Evolutionary conservation across 2,329 filamentous ascomycete genomes (phyloP).

Genomic region (Aspergillus sp.): DNA sequence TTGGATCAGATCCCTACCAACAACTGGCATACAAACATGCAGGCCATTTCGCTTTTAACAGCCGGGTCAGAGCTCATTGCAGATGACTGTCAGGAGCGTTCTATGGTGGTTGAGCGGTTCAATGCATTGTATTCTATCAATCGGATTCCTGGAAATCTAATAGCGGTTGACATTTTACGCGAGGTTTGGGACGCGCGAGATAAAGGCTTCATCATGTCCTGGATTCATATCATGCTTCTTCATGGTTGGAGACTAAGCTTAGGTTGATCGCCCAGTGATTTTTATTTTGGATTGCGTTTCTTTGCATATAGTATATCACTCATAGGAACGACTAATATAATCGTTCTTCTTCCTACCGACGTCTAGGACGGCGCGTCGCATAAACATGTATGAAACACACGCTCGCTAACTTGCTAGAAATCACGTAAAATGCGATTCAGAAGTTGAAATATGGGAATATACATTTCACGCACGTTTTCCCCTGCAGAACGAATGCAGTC

Average conservation of each 20-base stretch:
- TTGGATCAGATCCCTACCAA: conserved; percentile 5
- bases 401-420: no score
- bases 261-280: no score
- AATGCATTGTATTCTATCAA: conserved; percentile 8
- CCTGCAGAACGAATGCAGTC: no score
- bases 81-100: conserved; percentile 3
- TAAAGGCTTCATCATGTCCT: conserved; percentile 2
- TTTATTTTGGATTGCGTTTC: no score
- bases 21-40: conserved; percentile 6
- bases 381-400: no score
- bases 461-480: no score
- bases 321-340: no score
- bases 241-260: conserved; percentile 6
- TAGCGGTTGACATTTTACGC: conserved; percentile 6
- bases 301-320: no score
- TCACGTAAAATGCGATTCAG: no score
- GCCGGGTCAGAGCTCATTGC: conserved; percentile 8
- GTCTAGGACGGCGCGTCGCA: no score
- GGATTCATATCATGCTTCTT: conserved; percentile 5
- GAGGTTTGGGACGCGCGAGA: conserved; percentile 8
- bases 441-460: no score
- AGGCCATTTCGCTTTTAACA: conserved; percentile 7
- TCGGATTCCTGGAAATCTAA: conserved; percentile 6
- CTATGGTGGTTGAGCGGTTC: conserved; percentile 5
- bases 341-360: no score